Evolutionary conservation across 441 rosid species (phyloP).

Genomic region (Adansonia grandidieri): DNA sequence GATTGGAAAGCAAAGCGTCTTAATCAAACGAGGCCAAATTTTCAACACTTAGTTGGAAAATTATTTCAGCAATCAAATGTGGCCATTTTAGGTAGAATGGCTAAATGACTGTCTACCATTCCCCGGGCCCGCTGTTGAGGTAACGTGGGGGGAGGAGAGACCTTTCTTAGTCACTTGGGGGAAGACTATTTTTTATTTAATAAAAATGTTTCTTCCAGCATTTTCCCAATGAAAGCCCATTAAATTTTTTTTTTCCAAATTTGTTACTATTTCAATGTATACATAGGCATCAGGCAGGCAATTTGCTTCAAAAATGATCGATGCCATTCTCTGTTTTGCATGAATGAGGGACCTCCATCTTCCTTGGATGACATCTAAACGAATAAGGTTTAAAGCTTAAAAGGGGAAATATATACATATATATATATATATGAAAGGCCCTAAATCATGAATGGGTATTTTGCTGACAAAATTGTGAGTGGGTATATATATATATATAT

Average conservation of each 20-base stretch:
- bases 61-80: conserved; percentile 29
- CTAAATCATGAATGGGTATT: neutral
- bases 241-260: neutral
- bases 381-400: no score
- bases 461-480: no score
- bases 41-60: conserved; percentile 16
- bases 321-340: neutral
- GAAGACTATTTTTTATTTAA: neutral
- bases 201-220: neutral
- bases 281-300: neutral
- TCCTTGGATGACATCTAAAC: no score
- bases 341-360: neutral
- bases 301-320: neutral
- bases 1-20: no score
- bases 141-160: conserved; percentile 29
- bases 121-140: neutral
- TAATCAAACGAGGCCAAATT: neutral
- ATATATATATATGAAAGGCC: neutral
- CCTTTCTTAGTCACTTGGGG: neutral
- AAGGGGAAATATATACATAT: no score
- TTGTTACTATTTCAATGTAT: no score
- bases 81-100: conserved; percentile 43
- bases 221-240: neutral
- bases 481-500: no score
- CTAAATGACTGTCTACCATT: conserved; percentile 40